Conservation (phyloP, 441 rosid genomes). For the Croton setiger region DNA sequence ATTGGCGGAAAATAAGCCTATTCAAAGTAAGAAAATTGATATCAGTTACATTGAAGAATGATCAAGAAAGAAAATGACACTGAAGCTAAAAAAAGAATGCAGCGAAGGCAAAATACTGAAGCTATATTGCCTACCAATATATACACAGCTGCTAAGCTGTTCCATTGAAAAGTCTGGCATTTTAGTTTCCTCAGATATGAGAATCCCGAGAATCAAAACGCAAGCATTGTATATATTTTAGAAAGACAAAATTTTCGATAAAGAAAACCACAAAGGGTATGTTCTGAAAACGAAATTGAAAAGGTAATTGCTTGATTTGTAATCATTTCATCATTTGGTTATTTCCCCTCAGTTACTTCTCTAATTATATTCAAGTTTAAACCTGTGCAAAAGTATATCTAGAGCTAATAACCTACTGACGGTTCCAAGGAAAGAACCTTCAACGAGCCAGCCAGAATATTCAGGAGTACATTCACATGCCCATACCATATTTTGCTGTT, state of each 20-base stretch:
- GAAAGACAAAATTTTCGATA: neutral
- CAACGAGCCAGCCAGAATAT: neutral
- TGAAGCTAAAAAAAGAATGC: neutral
- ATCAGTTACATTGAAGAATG: slow-evolving; percentile 13
- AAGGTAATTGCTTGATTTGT: neutral
- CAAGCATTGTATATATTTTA: neutral
- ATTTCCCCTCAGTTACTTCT: neutral
- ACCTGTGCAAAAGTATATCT: neutral
- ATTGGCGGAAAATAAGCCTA: slow-evolving; percentile 94
- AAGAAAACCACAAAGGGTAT: neutral
- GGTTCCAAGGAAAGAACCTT: neutral
- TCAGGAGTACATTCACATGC: neutral
- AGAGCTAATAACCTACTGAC: neutral
- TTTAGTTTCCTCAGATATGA: neutral
- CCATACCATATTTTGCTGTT: neutral
- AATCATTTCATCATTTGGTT: neutral
- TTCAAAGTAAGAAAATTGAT: slow-evolving; percentile 19
- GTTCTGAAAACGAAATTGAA: neutral
- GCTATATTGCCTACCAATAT: neutral
- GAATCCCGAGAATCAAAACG: neutral
- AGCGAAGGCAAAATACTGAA: neutral
- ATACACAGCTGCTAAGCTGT: neutral
- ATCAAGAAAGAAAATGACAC: slow-evolving; percentile 19
- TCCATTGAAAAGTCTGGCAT: neutral
- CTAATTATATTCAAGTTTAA: neutral